Evolutionary conservation across 306 rosid genomes (phyloP).

Genomic region (Lupinus albus): DNA sequence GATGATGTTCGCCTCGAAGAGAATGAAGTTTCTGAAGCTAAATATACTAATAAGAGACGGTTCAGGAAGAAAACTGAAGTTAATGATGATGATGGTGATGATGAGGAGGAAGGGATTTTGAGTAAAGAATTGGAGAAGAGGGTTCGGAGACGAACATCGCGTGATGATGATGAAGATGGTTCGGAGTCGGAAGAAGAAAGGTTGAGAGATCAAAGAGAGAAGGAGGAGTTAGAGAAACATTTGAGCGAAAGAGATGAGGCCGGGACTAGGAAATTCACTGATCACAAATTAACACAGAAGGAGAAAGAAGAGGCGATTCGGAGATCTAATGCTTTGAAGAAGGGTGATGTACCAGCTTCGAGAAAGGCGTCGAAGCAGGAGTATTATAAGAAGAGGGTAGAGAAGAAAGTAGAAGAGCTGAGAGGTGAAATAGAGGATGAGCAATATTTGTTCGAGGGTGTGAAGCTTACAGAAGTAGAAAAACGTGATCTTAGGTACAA

Average conservation of each 20-base stretch:
- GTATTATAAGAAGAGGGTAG: constrained; percentile 89
- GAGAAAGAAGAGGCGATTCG: constrained; percentile 91
- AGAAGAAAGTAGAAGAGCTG: constrained; percentile 84
- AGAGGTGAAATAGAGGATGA: constrained; percentile 94
- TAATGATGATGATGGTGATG: constrained; percentile 69
- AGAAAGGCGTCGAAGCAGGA: constrained; percentile 88
- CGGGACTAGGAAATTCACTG: constrained; percentile 79
- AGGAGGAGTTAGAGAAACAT: constrained; percentile 80
- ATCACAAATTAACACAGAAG: constrained; percentile 61
- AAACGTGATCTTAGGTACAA: constrained; percentile 67
- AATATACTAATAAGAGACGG: constrained; percentile 46
- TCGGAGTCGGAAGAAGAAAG: constrained; percentile 97
- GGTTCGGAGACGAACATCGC: constrained; percentile 64
- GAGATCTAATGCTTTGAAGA: constrained; percentile 71
- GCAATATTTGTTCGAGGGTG: constrained; percentile 78
- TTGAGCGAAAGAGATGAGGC: constrained; percentile 81
- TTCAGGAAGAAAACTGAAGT: constrained; percentile 72
- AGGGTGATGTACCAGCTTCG: constrained; percentile 50
- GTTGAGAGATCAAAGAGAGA: constrained; percentile 85
- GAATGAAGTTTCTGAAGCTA: constrained; percentile 43
- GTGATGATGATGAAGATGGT: constrained; percentile 57
- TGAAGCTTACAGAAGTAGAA: constrained; percentile 76
- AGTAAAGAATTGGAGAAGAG: constrained; percentile 55
- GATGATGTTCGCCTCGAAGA: constrained; percentile 36
- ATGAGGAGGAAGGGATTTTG: constrained; percentile 42